phyloP scores from a whole-genome alignment of 2,329 filamentous ascomycete species.

The Colletotrichum neosansevieriae region DNA sequence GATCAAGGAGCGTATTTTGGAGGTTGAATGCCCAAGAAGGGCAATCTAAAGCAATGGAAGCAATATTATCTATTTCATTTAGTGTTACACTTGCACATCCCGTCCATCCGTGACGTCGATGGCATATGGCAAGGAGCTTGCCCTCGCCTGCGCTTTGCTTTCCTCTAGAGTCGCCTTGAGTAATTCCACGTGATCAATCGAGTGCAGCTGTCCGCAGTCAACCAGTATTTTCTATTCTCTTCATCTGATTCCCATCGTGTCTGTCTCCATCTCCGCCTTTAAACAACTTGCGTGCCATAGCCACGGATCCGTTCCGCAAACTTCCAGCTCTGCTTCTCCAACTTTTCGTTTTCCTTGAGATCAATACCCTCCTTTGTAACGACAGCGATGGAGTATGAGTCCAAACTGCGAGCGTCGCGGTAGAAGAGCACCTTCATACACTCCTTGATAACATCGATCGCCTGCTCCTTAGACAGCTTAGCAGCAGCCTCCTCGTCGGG shows the following conservation, averaged over 20 bases:
- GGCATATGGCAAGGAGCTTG: not conserved
- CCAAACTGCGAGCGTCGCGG: conserved; percentile 91
- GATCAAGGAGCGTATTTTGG: conserved; percentile 35
- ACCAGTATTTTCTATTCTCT: conserved; percentile 30
- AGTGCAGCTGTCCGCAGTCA: conserved; percentile 6
- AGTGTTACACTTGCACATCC: conserved; percentile 6
- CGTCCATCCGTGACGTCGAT: conserved; percentile 2
- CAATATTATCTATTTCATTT: conserved; percentile 39
- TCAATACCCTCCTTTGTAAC: conserved; percentile 91
- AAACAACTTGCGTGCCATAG: conserved; percentile 87
- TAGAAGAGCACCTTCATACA: conserved; percentile 99
- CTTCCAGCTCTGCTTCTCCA: conserved; percentile 97
- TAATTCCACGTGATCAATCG: conserved; percentile 8
- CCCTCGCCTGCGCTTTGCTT: not conserved
- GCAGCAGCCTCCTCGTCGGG: conserved; percentile 85
- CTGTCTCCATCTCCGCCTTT: conserved; percentile 40
- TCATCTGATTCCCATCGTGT: conserved; percentile 16
- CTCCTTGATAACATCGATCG: conserved; percentile 84
- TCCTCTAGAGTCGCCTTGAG: conserved; percentile 3
- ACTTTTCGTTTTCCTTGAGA: conserved; percentile 83
- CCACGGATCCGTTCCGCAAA: conserved; percentile 96
- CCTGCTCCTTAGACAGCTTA: conserved; percentile 80
- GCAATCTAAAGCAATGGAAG: conserved; percentile 39
- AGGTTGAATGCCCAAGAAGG: conserved; percentile 35
- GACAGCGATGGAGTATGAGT: conserved; percentile 91